Percentiles rank a stretch among this genome's conserved stretches.
Evolutionary conservation across 2,329 filamentous ascomycete species (phyloP).

Genomic region (Neopestalotiopsis sp.): DNA sequence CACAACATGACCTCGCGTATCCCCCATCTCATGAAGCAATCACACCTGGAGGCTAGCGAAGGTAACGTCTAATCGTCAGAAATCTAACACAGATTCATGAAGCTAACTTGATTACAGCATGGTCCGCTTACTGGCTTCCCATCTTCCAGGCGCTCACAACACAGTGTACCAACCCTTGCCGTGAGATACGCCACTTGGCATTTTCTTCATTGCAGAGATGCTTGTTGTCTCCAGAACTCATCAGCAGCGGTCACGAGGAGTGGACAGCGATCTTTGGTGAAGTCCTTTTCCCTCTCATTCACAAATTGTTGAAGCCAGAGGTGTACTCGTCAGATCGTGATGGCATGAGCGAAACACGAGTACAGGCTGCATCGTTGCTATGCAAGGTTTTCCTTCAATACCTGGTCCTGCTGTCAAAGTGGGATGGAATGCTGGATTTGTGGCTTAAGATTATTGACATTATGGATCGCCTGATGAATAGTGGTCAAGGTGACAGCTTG

Average conservation of each 20-base stretch:
- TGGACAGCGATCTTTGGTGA: conserved; percentile 96
- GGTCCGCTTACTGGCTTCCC: conserved; percentile 97
- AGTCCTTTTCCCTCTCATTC: conserved; percentile 90
- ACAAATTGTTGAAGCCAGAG: conserved; percentile 88
- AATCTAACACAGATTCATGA: too few species aligned
- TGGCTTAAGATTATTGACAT: conserved; percentile 94
- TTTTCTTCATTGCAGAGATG: conserved; percentile 86
- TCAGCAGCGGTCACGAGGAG: conserved; percentile 81
- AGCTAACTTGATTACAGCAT: conserved; percentile 63
- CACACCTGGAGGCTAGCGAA: conserved; percentile 86
- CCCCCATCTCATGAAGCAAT: conserved; percentile 87
- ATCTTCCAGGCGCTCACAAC: conserved; percentile 87
- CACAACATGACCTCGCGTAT: conserved; percentile 83
- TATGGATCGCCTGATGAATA: conserved; percentile 96
- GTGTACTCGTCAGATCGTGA: conserved; percentile 88
- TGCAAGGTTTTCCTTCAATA: conserved; percentile 98
- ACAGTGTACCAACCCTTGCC: conserved; percentile 93
- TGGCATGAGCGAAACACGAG: conserved; percentile 94
- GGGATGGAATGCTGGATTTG: conserved; percentile 87
- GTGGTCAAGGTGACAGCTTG: conserved; percentile 86
- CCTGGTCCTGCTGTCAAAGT: conserved; percentile 80
- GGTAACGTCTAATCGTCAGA: conserved; percentile 51
- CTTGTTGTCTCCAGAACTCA: conserved; percentile 82
- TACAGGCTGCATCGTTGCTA: conserved; percentile 87
- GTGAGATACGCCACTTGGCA: conserved; percentile 88